These are phyloP conservation scores for Dentiscutata heterogama DNA, from an alignment of 371 early-diverging fungal genomes.

Conservation along the genomic window DNA sequence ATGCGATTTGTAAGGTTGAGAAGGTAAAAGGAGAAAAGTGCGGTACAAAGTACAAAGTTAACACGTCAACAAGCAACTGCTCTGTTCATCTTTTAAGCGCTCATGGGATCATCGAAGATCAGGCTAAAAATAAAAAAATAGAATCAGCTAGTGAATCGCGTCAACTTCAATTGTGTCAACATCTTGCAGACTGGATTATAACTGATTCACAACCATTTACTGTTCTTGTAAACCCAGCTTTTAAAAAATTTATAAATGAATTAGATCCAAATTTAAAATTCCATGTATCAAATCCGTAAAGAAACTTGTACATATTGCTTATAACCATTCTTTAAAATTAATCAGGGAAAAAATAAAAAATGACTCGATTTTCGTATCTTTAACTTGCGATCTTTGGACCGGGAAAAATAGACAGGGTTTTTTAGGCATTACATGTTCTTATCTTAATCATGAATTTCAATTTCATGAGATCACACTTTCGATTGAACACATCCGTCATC, in stretches of 20 bases:
- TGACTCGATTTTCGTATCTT: neutral
- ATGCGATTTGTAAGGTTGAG: neutral
- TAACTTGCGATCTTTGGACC: neutral
- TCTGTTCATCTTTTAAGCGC: neutral
- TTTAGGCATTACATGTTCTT: neutral
- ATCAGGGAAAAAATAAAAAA: neutral
- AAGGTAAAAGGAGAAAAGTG: neutral
- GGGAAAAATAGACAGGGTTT: neutral
- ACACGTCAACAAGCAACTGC: neutral
- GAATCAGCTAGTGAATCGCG: too few species aligned
- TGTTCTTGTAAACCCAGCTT: neutral
- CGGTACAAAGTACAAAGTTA: neutral
- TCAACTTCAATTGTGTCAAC: too few species aligned
- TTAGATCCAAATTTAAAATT: conserved; percentile 11
- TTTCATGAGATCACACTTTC: neutral
- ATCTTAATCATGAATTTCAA: neutral
- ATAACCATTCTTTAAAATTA: neutral
- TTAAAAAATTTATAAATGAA: neutral
- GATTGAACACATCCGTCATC: neutral
- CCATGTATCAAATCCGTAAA: too few species aligned
- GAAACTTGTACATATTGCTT: too few species aligned
- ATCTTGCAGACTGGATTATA: too few species aligned
- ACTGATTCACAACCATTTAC: neutral
- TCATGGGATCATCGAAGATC: neutral
- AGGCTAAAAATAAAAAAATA: neutral